Evolutionary conservation across 306 rosid genomes (phyloP).

Genomic region (Cucurbita moschata): DNA sequence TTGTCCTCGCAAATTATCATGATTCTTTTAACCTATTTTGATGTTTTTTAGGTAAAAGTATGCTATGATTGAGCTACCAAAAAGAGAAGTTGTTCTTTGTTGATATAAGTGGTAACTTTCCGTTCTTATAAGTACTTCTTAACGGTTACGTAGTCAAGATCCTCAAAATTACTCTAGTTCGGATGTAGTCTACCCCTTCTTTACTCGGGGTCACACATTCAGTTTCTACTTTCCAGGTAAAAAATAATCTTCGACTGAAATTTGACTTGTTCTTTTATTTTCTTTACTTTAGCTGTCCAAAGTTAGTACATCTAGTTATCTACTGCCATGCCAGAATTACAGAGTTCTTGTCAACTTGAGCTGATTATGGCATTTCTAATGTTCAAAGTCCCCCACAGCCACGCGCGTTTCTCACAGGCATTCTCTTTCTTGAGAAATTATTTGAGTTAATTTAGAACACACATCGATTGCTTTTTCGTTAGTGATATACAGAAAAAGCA

Average conservation of each 20-base stretch:
- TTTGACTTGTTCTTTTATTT: not conserved
- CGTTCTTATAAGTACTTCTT: no score
- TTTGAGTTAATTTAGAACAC: not conserved
- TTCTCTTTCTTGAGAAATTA: not conserved
- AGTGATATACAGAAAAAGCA: not conserved
- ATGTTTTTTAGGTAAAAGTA: no score
- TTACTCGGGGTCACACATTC: not conserved
- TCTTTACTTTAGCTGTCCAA: not conserved
- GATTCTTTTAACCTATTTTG: no score
- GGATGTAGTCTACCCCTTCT: no score
- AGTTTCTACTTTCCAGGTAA: not conserved
- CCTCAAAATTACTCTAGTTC: no score
- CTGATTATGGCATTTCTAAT: not conserved
- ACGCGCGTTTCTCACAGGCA: not conserved
- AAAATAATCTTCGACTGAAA: not conserved
- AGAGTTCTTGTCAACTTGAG: not conserved
- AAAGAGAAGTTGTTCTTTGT: no score
- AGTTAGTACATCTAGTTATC: not conserved
- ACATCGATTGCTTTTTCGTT: not conserved
- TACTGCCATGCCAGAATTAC: not conserved
- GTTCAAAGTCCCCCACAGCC: not conserved
- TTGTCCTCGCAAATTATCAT: no score
- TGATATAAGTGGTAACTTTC: no score
- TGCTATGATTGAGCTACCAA: no score
- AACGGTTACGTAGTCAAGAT: no score